Evolutionary conservation across 2,329 filamentous ascomycete genomes (phyloP), one percentile per base, ranked within the genome.

Genomic region (Aureobasidium namibiae): DNA sequence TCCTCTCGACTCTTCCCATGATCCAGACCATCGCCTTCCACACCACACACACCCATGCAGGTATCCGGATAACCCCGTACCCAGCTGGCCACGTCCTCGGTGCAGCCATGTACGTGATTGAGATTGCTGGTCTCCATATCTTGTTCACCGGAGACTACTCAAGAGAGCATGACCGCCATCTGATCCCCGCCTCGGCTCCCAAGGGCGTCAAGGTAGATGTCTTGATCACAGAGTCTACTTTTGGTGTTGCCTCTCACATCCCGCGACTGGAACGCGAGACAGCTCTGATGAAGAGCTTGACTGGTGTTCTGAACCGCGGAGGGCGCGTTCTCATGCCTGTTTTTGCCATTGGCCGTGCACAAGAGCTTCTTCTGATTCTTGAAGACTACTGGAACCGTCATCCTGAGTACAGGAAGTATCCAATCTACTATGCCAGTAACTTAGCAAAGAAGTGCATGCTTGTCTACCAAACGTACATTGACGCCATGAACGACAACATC

Each of bases 401-500:
- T 68, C 76, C 84, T 0, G 92, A 96, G 66, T 90, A 87, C 65
- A 92, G 96, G 64, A 91, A 89, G 65, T 87, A 89, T 36, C 94
- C 94, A 5, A 97, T 99, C 63, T 99, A 97, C 77, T 99, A 97
- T 72, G 95, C 95, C 58, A 94, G 90, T 67, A 96, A 95, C 67
- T 83, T 97, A 42, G 94, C 94, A 1, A 81, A 92, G 63, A 94
- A 96, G 74, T 99, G 94, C 76, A 99, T 99, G 94, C 84, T 96
- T 31, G 91, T 97, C 3, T 99, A 99, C 70, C 94, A 97, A 72
- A 99, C 94, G 1, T 99, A 97, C 68, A 90, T 97, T 50, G 90
- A 92, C 50, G 91, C 92, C 59, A 99, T 99, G 94, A 99, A 99
- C 71, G 92, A 97, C 69, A 97, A 96, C 68, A 97, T 99, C 78